Percentiles rank a stretch among this genome's conserved stretches.
These are phyloP conservation scores for Dendrobium chrysotoxum DNA, from an alignment of 106 monocot species.

Conservation along the genomic window DNA sequence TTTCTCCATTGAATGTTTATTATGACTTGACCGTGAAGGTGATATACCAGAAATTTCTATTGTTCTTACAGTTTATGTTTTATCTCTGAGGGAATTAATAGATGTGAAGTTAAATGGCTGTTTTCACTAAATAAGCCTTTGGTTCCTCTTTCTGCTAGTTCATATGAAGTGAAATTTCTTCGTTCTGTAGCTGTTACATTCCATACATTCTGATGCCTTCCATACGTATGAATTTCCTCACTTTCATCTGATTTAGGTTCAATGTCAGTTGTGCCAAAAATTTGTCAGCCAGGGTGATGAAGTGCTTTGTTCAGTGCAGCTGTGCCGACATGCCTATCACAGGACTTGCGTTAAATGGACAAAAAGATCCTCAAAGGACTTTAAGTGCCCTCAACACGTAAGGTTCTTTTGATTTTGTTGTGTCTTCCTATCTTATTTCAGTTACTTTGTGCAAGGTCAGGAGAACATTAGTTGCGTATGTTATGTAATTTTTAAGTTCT, in stretches of 20 bases:
- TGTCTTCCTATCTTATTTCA: neutral
- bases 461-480: neutral
- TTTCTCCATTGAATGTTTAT: neutral
- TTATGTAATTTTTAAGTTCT: neutral
- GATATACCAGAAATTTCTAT: neutral
- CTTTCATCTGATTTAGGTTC: constrained; percentile 43
- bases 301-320: constrained; percentile 44
- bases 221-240: neutral
- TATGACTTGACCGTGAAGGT: neutral
- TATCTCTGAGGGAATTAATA: neutral
- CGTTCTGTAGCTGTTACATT: neutral
- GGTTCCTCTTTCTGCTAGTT: neutral
- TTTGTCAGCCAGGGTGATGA: constrained; percentile 47
- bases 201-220: neutral
- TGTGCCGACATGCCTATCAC: constrained; percentile 55
- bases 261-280: constrained; percentile 60
- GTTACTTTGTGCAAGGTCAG: neutral
- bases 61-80: neutral
- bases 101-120: neutral
- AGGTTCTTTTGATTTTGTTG: constrained; percentile 13
- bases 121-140: neutral
- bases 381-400: constrained; percentile 93
- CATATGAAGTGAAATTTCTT: neutral
- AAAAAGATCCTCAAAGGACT: constrained; percentile 17
- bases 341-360: constrained; percentile 32